Base-by-base conservation (phyloP, 192 early-diverging fungal species). In the Coemansia sp. region DNA sequence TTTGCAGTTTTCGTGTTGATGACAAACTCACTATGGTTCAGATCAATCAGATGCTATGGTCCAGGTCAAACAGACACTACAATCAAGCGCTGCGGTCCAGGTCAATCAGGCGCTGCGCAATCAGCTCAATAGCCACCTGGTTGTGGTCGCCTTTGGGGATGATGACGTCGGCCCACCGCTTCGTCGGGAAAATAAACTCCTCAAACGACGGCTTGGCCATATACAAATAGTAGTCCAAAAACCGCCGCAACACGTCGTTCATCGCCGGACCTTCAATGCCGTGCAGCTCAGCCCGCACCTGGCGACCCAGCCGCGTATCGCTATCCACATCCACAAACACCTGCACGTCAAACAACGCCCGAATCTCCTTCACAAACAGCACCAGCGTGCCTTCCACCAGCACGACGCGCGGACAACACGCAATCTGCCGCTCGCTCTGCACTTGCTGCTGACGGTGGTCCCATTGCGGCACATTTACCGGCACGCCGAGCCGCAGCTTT, bases 191-290 rank as follows among this genome's bases (percentile, higher is more conserved):
- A 52, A 96, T 86, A 72, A 92, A 96, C 60, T 96, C 92, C 61
- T 96, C 94, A 68, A 93, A 94, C 59, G 85, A 79, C 4, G 92
- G 92, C 79, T 96, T 96, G 24, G 91, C 89, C 57, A 88, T 87
- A 23, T 81, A 82, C 35, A 93, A 67, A 61, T 94, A 96, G 41
- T 83, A 69, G 23, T 84, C 84, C 27, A 96, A 66, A 22, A 92
- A 83, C 21, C 71, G 55, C 15, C 85, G 85, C 39, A 93, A 65
- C 7, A 72, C 60, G 10, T 12, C 17, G 14, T 59, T 41, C 58
- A 70, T 54, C 45, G 57, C 62, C 60, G 70, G 64, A 35, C 74
- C 49, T 17, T 67, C 59, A 24, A 29, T 29, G 35, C 27, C 15
- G 43, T 54, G 25, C 25, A 86, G 74, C 59, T 66, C 41, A 39